phyloP scores from a whole-genome alignment of 345 rosid species.

The Citrus unshiu region DNA sequence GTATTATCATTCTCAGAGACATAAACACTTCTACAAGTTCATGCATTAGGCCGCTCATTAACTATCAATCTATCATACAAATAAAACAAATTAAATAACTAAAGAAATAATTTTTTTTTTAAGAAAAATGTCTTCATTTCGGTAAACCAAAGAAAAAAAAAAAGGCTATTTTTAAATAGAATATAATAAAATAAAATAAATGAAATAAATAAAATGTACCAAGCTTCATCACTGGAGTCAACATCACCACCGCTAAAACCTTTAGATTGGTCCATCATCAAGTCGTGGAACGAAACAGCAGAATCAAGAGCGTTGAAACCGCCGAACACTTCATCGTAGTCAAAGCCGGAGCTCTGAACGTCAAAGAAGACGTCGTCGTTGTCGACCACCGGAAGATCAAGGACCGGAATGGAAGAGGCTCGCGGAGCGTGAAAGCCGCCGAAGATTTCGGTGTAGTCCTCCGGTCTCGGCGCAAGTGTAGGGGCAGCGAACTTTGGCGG shows the following conservation, averaged over 20 bases:
- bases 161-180: not conserved
- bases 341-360: conserved; percentile 56
- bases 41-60: not conserved
- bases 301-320: conserved; percentile 53
- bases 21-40: not conserved
- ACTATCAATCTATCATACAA: not conserved
- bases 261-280: conserved; percentile 34
- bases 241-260: conserved; percentile 31
- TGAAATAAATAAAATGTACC: conserved; percentile 36
- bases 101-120: not conserved
- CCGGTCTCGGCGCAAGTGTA: conserved; percentile 68
- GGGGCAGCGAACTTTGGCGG: conserved; percentile 58
- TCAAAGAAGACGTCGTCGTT: conserved; percentile 53
- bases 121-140: not conserved
- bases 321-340: conserved; percentile 78
- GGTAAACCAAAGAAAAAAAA: not conserved
- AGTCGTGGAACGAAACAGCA: conserved; percentile 61
- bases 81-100: not conserved
- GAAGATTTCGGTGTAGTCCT: conserved; percentile 85
- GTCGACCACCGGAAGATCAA: conserved; percentile 68
- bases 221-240: conserved; percentile 71
- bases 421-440: conserved; percentile 71
- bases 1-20: not conserved
- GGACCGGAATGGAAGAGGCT: conserved; percentile 83
- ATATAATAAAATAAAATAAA: not conserved